Evolutionary conservation across 768 basidiomycete species (phyloP).

Genomic region (Podaxis sp.): DNA sequence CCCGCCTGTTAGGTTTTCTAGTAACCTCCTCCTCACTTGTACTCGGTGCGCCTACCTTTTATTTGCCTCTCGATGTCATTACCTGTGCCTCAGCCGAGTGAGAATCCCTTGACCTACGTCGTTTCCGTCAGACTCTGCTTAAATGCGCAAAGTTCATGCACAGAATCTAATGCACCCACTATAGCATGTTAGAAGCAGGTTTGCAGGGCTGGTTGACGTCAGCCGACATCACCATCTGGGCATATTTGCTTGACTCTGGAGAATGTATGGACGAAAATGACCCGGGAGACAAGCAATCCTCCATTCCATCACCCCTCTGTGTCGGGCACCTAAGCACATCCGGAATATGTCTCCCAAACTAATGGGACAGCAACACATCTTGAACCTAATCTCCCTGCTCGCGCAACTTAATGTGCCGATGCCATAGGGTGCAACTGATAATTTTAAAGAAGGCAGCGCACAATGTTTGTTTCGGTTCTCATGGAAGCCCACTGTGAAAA

Average conservation of each 20-base stretch:
- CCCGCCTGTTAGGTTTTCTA: neutral
- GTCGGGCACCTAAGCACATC: constrained; percentile 8
- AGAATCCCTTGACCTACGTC: too few relatives aligned
- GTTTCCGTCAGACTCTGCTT: too few relatives aligned
- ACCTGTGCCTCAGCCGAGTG: too few relatives aligned
- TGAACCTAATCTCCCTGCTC: constrained; percentile 30
- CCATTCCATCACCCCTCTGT: constrained; percentile 17
- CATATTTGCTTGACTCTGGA: neutral
- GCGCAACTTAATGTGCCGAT: constrained; percentile 21
- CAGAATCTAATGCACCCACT: neutral
- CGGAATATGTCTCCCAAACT: constrained; percentile 13
- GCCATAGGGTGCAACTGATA: neutral
- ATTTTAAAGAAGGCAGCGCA: neutral
- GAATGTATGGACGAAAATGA: neutral
- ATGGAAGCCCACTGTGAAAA: neutral
- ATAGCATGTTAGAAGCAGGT: neutral
- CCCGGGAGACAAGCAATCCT: neutral
- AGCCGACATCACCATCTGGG: neutral
- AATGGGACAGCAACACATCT: constrained; percentile 21
- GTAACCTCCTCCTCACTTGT: neutral
- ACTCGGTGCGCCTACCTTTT: neutral
- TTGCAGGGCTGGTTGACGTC: neutral
- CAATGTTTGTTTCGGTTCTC: neutral
- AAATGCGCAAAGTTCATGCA: too few relatives aligned
- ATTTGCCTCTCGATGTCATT: neutral